These are phyloP conservation scores for Dissophora globulifera DNA, from an alignment of 192 early-diverging fungal genomes.

Conservation along the genomic window DNA sequence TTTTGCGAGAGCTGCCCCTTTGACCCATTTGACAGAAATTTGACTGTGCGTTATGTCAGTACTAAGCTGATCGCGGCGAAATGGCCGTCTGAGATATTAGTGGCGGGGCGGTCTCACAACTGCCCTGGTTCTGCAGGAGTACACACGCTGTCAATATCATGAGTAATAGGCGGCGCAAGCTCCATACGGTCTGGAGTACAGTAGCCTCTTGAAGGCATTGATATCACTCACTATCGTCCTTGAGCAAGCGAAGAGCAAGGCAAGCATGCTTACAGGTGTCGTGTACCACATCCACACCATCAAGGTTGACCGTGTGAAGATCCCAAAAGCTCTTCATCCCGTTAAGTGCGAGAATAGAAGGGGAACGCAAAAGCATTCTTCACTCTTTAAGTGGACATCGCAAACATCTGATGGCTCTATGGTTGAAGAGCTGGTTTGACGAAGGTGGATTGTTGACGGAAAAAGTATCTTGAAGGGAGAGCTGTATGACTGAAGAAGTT, in stretches of 20 bases:
- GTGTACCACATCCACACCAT: slow-evolving; percentile 12
- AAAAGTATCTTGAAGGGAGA: too few relatives aligned
- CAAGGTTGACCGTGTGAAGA: slow-evolving; percentile 5
- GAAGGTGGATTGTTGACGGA: too few relatives aligned
- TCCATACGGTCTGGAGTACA: background rate
- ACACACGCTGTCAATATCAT: slow-evolving; percentile 11
- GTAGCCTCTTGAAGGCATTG: slow-evolving; percentile 12
- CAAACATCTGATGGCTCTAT: too few relatives aligned
- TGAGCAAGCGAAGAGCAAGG: slow-evolving; percentile 12
- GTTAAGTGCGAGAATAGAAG: too few relatives aligned
- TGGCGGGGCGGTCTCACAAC: slow-evolving; percentile 1
- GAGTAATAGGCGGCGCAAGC: slow-evolving; percentile 22
- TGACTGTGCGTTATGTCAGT: too few relatives aligned
- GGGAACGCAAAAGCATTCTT: too few relatives aligned
- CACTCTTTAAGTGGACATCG: too few relatives aligned
- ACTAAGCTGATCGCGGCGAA: background rate
- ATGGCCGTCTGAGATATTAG: slow-evolving; percentile 11
- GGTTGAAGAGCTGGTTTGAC: too few relatives aligned
- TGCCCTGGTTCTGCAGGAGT: background rate
- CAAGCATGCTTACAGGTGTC: slow-evolving; percentile 16
- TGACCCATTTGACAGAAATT: background rate
- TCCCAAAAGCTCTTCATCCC: slow-evolving; percentile 21
- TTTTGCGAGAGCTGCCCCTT: background rate
- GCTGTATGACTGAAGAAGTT: too few relatives aligned
- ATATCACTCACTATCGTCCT: slow-evolving; percentile 23